Evolutionary conservation across 441 rosid genomes (phyloP).

Genomic region (Populus trichocarpa): DNA sequence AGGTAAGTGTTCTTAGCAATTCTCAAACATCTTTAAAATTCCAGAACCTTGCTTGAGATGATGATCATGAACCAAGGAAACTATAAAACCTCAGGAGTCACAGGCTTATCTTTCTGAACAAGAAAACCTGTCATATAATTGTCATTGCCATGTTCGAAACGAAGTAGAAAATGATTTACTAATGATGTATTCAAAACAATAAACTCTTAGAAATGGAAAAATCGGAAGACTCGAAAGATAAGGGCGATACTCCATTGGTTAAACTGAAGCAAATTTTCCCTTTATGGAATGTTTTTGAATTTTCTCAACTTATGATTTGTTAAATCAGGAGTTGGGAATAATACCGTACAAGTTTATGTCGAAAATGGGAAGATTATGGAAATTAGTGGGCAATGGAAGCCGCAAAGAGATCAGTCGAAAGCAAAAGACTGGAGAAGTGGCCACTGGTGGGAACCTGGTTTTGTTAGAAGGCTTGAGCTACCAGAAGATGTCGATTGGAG

Average conservation of each 20-base stretch:
- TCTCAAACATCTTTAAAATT: not conserved
- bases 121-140: not conserved
- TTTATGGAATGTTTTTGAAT: not conserved
- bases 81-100: not conserved
- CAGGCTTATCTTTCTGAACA: not conserved
- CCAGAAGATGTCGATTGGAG: constrained; percentile 70
- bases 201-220: not conserved
- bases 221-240: not conserved
- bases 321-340: constrained; percentile 47
- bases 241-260: not conserved
- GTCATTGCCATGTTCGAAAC: not conserved
- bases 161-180: not conserved
- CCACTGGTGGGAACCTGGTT: constrained; percentile 90
- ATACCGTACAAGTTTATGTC: constrained; percentile 37
- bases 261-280: not conserved
- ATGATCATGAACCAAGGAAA: not conserved
- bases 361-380: constrained; percentile 74
- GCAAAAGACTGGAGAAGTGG: constrained; percentile 76
- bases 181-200: not conserved
- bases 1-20: constrained; percentile 33
- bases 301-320: constrained; percentile 4
- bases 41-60: not conserved
- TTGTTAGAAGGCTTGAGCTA: constrained; percentile 77
- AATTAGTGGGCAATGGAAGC: constrained; percentile 74
- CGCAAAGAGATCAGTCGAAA: constrained; percentile 30